Conservation (phyloP, 768 basidiomycete genomes). For the Cystofilobasidium macerans region DNA sequence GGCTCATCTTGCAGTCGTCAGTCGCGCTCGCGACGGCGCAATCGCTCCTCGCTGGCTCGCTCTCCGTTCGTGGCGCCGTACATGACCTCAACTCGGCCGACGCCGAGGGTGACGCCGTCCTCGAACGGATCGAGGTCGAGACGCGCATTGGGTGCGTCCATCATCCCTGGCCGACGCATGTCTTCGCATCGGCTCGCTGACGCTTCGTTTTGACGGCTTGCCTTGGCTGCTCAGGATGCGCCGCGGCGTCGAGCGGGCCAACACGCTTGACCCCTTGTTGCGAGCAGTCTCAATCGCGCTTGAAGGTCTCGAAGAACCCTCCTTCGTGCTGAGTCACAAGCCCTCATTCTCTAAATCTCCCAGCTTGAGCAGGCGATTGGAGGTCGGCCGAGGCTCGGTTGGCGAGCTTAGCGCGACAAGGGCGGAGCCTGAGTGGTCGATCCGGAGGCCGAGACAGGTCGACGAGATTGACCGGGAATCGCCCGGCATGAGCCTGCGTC, state of each 20-base stretch:
- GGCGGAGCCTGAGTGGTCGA: not conserved
- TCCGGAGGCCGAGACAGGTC: no score
- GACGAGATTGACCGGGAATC: no score
- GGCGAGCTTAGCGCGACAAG: not conserved
- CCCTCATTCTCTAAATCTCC: not conserved
- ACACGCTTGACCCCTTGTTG: not conserved
- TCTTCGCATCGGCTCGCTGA: not conserved
- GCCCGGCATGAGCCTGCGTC: not conserved
- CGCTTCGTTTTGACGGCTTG: not conserved
- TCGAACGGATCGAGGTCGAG: not conserved
- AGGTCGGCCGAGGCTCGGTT: not conserved
- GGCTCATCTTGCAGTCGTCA: not conserved
- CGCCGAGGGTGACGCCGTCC: not conserved
- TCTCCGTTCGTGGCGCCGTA: not conserved
- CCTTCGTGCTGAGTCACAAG: not conserved
- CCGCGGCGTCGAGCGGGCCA: not conserved
- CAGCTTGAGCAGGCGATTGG: not conserved
- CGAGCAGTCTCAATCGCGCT: not conserved
- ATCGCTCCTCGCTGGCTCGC: not conserved
- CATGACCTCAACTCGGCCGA: not conserved
- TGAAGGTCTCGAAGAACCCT: not conserved
- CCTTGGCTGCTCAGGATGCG: not conserved
- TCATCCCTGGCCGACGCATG: not conserved
- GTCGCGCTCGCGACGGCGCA: constrained; percentile 3
- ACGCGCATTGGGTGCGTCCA: not conserved